Evolutionary conservation across 2,329 filamentous ascomycete species (phyloP).

Genomic region (Calonectria hawksworthii): DNA sequence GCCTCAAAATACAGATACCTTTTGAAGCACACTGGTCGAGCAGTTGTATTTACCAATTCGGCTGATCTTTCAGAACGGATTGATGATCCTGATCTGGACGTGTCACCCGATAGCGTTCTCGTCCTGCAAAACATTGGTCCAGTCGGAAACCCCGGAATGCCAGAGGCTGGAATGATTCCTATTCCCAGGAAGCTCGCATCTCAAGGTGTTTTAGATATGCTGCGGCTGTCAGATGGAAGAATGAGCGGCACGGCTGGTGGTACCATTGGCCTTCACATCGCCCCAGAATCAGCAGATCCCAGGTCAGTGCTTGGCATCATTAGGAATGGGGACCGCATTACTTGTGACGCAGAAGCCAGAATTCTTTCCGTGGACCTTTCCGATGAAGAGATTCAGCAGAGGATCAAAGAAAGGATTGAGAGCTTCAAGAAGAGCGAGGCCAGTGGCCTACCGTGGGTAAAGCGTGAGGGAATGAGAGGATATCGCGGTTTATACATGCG

Average conservation of each 20-base stretch:
- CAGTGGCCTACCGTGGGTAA: conserved; percentile 47
- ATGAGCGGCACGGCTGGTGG: conserved; percentile 91
- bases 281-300: conserved; percentile 84
- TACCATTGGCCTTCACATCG: conserved; percentile 90
- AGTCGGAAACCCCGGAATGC: conserved; percentile 93
- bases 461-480: conserved; percentile 60
- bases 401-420: conserved; percentile 73
- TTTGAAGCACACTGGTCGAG: conserved; percentile 59
- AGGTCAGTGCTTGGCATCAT: conserved; percentile 84
- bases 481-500: conserved; percentile 72
- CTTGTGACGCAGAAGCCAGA: conserved; percentile 80
- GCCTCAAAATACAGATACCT: conserved; percentile 80
- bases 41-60: conserved; percentile 79
- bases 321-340: conserved; percentile 80
- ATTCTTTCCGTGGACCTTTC: conserved; percentile 71
- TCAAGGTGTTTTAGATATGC: conserved; percentile 82
- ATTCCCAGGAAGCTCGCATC: conserved; percentile 85
- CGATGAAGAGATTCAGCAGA: conserved; percentile 75
- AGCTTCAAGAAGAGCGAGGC: conserved; percentile 46
- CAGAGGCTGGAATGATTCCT: conserved; percentile 78
- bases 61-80: conserved; percentile 80
- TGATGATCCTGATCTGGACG: conserved; percentile 70
- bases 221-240: conserved; percentile 87
- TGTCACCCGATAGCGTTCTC: conserved; percentile 72
- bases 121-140: conserved; percentile 91